Evolutionary conservation across 139 green algal species (phyloP).

Genomic region (Pleodorina starrii): DNA sequence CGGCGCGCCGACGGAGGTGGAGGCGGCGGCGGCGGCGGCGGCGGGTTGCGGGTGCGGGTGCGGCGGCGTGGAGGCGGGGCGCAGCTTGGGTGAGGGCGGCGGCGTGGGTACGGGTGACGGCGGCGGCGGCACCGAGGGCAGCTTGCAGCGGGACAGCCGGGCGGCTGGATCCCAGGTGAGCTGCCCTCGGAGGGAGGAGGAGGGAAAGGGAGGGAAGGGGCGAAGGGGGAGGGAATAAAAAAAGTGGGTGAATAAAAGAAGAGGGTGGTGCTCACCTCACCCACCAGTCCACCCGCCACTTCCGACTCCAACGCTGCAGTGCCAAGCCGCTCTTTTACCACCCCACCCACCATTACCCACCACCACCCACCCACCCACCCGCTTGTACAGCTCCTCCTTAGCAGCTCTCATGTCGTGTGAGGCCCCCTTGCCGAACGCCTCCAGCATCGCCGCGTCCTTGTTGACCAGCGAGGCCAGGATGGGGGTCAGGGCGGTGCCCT

Average conservation of each 20-base stretch:
- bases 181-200: too few species aligned
- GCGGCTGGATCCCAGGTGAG: constrained; percentile 1
- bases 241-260: not conserved
- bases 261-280: too few species aligned
- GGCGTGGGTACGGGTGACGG: constrained; percentile 4
- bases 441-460: constrained; percentile 94
- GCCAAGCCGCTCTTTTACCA: too few species aligned
- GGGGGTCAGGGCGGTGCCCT: constrained; percentile 89
- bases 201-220: not conserved
- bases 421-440: constrained; percentile 92
- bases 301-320: too few species aligned
- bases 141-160: constrained; percentile 9
- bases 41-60: not conserved
- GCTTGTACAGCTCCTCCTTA: constrained; percentile 84
- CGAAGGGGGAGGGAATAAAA: not conserved
- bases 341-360: not conserved
- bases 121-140: not conserved
- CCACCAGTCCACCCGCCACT: too few species aligned
- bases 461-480: constrained; percentile 87
- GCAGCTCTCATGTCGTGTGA: constrained; percentile 82
- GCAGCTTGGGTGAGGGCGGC: not conserved
- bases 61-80: not conserved
- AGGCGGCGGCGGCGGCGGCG: not conserved
- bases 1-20: not conserved
- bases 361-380: not conserved